Evolutionary conservation across 1,284 basidiomycete species (phyloP).

Genomic region (Sporisorium graminicola): DNA sequence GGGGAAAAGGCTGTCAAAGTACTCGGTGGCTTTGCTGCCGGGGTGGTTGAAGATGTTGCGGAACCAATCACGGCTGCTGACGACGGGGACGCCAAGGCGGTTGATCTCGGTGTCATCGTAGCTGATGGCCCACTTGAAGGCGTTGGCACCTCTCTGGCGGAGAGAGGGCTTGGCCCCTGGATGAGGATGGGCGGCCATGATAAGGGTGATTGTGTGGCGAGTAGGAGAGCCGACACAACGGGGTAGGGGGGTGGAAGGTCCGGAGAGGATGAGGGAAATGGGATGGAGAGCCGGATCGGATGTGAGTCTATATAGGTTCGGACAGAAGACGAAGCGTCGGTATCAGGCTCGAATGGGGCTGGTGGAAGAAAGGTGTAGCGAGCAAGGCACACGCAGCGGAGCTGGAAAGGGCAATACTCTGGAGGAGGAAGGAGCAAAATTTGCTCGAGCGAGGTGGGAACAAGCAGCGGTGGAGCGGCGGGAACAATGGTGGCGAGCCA

Average conservation of each 20-base stretch:
- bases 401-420: neutral
- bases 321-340: neutral
- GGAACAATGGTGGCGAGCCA: conserved; percentile 5
- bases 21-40: conserved; percentile 40
- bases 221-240: conserved; percentile 6
- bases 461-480: neutral
- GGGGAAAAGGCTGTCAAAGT: conserved; percentile 68
- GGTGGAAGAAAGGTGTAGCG: neutral
- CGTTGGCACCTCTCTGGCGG: conserved; percentile 27
- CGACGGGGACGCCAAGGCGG: conserved; percentile 65
- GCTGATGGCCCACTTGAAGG: conserved; percentile 50
- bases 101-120: conserved; percentile 66
- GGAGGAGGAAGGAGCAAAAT: neutral
- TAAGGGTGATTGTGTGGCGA: conserved; percentile 11
- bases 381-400: neutral
- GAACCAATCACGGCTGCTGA: conserved; percentile 63
- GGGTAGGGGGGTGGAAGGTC: neutral
- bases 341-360: neutral
- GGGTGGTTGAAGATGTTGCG: conserved; percentile 51
- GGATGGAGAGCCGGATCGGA: conserved; percentile 5
- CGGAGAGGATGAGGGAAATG: neutral
- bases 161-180: conserved; percentile 25
- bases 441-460: neutral
- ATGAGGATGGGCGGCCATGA: conserved; percentile 30
- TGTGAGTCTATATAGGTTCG: conserved; percentile 28